Percentiles rank a stretch among this genome's conserved stretches.
Conservation (phyloP, 345 rosid genomes). For the Excoecaria cochinchinensis region DNA sequence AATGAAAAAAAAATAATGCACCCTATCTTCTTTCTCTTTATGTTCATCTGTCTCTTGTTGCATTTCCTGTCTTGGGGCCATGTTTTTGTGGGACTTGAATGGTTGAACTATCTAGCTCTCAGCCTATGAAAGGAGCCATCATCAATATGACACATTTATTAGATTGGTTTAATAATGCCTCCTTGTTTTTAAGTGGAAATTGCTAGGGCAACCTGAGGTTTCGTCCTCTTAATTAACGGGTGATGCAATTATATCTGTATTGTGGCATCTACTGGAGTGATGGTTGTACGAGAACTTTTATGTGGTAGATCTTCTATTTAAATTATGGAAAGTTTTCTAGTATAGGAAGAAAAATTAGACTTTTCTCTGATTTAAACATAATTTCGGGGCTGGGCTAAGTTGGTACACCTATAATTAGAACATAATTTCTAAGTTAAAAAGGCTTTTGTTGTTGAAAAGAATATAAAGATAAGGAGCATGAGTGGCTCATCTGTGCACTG, state of each 20-base stretch:
- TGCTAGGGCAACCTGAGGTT: conserved; percentile 3
- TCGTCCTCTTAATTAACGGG: background rate
- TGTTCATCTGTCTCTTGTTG: background rate
- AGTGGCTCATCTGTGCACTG: background rate
- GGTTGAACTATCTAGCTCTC: background rate
- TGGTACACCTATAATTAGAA: background rate
- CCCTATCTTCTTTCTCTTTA: background rate
- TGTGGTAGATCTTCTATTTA: background rate
- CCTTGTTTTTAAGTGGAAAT: background rate
- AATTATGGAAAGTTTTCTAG: background rate
- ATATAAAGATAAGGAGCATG: background rate
- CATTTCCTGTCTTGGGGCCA: background rate
- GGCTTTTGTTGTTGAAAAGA: background rate
- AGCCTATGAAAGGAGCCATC: background rate
- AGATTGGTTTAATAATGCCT: background rate
- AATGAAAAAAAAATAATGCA: too few relatives aligned
- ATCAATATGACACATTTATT: background rate
- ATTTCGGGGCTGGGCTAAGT: background rate
- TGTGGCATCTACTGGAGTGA: background rate
- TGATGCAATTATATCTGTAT: background rate
- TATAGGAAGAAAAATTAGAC: background rate
- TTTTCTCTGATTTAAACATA: background rate
- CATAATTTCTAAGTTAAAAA: background rate
- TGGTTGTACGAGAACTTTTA: background rate
- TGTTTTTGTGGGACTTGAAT: conserved; percentile 10